phyloP scores from a whole-genome alignment of 2,329 filamentous ascomycete genomes.

The Aspergillus texensis region DNA sequence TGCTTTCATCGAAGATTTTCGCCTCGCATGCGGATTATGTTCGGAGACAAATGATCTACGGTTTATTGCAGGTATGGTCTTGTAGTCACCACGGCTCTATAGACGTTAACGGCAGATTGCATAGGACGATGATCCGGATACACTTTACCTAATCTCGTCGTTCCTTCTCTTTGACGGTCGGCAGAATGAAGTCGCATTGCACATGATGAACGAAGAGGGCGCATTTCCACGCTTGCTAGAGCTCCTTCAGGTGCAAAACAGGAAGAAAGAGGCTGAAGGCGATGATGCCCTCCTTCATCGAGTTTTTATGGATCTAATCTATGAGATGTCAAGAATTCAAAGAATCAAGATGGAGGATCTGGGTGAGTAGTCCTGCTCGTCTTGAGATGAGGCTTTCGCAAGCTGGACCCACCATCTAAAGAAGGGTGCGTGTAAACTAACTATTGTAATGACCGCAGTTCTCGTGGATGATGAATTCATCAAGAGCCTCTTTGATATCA shows the following conservation, averaged over 20 bases:
- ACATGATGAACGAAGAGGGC: conserved; percentile 83
- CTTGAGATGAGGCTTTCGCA: background rate
- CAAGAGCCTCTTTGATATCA: conserved; percentile 78
- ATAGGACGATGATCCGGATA: conserved; percentile 80
- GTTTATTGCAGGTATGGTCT: conserved; percentile 67
- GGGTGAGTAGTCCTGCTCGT: conserved; percentile 52
- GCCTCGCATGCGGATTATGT: conserved; percentile 78
- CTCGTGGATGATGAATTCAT: conserved; percentile 77
- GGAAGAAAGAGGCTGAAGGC: conserved; percentile 49
- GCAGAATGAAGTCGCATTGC: conserved; percentile 74
- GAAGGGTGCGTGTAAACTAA: background rate
- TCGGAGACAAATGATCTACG: conserved; percentile 88
- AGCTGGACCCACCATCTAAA: background rate
- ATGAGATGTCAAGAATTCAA: conserved; percentile 95
- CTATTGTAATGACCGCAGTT: conserved; percentile 37
- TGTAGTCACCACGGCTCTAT: background rate
- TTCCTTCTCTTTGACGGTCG: conserved; percentile 87
- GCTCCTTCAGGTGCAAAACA: conserved; percentile 68
- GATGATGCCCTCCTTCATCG: conserved; percentile 68
- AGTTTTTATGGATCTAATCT: conserved; percentile 82
- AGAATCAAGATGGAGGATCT: conserved; percentile 76
- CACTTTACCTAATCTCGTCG: conserved; percentile 80
- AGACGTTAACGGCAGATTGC: background rate
- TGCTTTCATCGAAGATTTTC: conserved; percentile 78
- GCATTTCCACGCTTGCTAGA: conserved; percentile 83